Conservation (phyloP, 805 yeast species). For the Lipomyces mesembrius region DNA sequence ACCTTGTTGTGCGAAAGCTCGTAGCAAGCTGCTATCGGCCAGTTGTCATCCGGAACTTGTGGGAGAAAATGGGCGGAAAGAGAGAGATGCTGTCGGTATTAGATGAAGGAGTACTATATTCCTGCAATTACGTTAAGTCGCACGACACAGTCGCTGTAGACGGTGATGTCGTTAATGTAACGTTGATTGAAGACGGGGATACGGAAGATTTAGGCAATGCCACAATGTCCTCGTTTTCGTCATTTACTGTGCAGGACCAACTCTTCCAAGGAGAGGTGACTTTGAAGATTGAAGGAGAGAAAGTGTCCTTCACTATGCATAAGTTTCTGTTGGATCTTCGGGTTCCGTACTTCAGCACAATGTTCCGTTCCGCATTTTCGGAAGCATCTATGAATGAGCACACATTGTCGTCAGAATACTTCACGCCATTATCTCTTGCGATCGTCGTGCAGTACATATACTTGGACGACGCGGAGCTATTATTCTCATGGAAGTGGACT, state of each 20-base stretch:
- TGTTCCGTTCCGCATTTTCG: conserved; percentile 36
- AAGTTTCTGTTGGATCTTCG: conserved; percentile 34
- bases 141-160: conserved; percentile 5
- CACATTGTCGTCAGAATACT: conserved; percentile 33
- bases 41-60: conserved; percentile 33
- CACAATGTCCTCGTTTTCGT: conserved; percentile 1
- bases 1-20: conserved; percentile 31
- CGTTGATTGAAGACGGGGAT: neutral
- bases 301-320: conserved; percentile 25
- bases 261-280: conserved; percentile 24
- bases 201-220: neutral
- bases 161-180: neutral
- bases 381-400: conserved; percentile 30
- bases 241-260: conserved; percentile 6
- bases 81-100: conserved; percentile 33
- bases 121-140: neutral
- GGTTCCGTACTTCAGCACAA: conserved; percentile 34
- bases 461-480: conserved; percentile 33
- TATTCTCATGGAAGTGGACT: conserved; percentile 37
- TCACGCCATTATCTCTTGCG: conserved; percentile 36
- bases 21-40: conserved; percentile 37
- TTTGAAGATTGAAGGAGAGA: conserved; percentile 29
- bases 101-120: conserved; percentile 11
- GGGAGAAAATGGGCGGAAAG: conserved; percentile 34
- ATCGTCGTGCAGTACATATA: conserved; percentile 34